phyloP scores from a whole-genome alignment of 2,329 filamentous ascomycete species.

The Blastomyces gilchristii region DNA sequence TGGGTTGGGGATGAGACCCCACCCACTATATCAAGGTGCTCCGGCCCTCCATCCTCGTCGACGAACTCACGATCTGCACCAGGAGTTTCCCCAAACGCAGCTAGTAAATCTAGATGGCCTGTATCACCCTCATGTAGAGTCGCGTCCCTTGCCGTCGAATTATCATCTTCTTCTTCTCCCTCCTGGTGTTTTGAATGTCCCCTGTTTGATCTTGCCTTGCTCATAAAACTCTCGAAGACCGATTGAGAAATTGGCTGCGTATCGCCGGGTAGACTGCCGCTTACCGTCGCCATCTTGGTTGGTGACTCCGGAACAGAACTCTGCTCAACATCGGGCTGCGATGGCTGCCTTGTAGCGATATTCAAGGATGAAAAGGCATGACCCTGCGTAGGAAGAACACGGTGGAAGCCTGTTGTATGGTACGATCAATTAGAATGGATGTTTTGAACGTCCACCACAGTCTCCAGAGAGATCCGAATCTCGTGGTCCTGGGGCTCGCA shows the following conservation, averaged over 20 bases:
- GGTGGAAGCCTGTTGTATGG: background rate
- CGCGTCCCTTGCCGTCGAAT: slow-evolving; percentile 22
- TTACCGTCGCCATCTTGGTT: slow-evolving; percentile 26
- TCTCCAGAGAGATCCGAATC: background rate
- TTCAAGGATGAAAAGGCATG: slow-evolving; percentile 1
- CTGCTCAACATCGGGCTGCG: slow-evolving; percentile 15
- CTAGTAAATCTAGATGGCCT: slow-evolving; percentile 35
- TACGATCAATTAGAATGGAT: background rate
- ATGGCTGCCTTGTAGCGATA: slow-evolving; percentile 7
- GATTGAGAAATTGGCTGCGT: slow-evolving; percentile 39
- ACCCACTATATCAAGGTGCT: slow-evolving; percentile 59
- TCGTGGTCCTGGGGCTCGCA: background rate
- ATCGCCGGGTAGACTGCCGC: slow-evolving; percentile 29
- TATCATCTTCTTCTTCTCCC: slow-evolving; percentile 13
- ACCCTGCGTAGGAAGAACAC: background rate
- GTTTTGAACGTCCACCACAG: background rate
- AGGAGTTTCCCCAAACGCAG: slow-evolving; percentile 27
- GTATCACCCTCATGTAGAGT: slow-evolving; percentile 35
- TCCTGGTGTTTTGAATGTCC: slow-evolving; percentile 7
- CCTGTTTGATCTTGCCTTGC: slow-evolving; percentile 23
- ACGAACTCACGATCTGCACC: slow-evolving; percentile 14
- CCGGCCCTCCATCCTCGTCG: slow-evolving; percentile 18
- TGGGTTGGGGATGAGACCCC: slow-evolving; percentile 43
- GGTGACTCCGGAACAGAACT: slow-evolving; percentile 18
- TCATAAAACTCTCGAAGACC: slow-evolving; percentile 34